Evolutionary conservation across 2,329 filamentous ascomycete species (phyloP).

Genomic region (Fusarium beomiforme): DNA sequence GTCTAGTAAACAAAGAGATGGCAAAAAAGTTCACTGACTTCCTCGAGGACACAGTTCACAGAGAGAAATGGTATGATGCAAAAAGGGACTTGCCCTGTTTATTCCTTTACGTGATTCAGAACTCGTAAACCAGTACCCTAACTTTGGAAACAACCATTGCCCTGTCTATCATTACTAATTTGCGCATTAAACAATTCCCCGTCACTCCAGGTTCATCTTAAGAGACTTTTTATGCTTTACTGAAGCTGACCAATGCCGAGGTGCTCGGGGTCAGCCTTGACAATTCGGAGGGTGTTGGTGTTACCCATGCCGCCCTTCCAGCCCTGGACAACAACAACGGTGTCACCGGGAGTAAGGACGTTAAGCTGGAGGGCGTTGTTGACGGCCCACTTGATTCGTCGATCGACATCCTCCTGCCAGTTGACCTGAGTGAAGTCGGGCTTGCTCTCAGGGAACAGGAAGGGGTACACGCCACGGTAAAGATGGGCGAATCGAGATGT

Average conservation of each 20-base stretch:
- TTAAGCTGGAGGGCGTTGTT: constrained; percentile 84
- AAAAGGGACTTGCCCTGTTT: constrained; percentile 27
- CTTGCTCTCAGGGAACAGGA: constrained; percentile 92
- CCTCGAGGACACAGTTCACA: neutral
- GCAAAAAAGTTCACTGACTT: neutral
- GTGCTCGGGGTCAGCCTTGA: constrained; percentile 68
- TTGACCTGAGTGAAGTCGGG: constrained; percentile 92
- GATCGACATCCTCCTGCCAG: constrained; percentile 99
- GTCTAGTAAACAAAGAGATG: no score
- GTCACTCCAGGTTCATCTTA: constrained; percentile 19
- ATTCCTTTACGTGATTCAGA: constrained; percentile 40
- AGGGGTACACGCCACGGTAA: constrained; percentile 98
- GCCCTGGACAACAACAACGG: constrained; percentile 85
- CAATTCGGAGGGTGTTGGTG: constrained; percentile 81
- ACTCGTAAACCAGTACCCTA: constrained; percentile 42
- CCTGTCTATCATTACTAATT: constrained; percentile 47
- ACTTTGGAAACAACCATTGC: constrained; percentile 41
- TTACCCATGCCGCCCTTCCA: constrained; percentile 93
- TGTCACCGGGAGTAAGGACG: constrained; percentile 76
- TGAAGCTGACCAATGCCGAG: constrained; percentile 63
- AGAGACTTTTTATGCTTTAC: constrained; percentile 27
- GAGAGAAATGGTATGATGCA: neutral
- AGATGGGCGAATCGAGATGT: constrained; percentile 92
- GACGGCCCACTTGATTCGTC: constrained; percentile 97
- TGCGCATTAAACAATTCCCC: constrained; percentile 40